Evolutionary conservation across 805 yeast species (phyloP).

Genomic region (Nadsonia fulvescens): DNA sequence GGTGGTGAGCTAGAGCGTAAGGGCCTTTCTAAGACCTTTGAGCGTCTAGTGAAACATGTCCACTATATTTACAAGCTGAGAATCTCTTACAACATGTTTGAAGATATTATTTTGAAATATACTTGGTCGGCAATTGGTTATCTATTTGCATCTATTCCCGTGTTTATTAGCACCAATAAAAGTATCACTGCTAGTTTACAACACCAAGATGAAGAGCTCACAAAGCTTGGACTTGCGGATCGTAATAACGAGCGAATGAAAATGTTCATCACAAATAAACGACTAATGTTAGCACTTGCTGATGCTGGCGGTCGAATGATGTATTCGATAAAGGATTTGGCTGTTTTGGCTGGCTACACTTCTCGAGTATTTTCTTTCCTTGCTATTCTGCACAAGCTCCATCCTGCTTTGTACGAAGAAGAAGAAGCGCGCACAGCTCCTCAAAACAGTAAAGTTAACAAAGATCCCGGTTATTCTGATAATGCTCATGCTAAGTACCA

Average conservation of each 20-base stretch:
- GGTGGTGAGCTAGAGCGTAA: conserved; percentile 65
- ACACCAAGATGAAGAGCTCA: no score
- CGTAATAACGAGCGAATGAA: conserved; percentile 39
- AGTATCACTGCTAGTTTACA: conserved; percentile 12
- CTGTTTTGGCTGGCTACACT: conserved; percentile 82
- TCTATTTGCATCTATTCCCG: conserved; percentile 77
- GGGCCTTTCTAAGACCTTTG: conserved; percentile 43
- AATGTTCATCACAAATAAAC: conserved; percentile 75
- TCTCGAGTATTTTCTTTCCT: conserved; percentile 66
- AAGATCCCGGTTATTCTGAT: conserved; percentile 3
- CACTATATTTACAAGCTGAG: conserved; percentile 37
- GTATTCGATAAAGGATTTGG: conserved; percentile 84
- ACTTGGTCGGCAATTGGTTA: conserved; percentile 96
- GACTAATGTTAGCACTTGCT: conserved; percentile 77
- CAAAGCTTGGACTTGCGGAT: no score
- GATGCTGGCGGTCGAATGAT: conserved; percentile 90
- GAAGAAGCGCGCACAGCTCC: conserved; percentile 4
- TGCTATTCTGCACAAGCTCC: conserved; percentile 66
- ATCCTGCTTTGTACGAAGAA: conserved; percentile 27
- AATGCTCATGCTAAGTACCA: conserved; percentile 2
- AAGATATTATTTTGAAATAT: conserved; percentile 75
- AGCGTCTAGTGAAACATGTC: conserved; percentile 36
- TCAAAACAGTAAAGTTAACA: conserved; percentile 4
- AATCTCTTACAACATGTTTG: conserved; percentile 53
- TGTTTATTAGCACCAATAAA: conserved; percentile 37